Conservation (phyloP, 73 alveolate genomes). For the Blepharisma japonicum region DNA sequence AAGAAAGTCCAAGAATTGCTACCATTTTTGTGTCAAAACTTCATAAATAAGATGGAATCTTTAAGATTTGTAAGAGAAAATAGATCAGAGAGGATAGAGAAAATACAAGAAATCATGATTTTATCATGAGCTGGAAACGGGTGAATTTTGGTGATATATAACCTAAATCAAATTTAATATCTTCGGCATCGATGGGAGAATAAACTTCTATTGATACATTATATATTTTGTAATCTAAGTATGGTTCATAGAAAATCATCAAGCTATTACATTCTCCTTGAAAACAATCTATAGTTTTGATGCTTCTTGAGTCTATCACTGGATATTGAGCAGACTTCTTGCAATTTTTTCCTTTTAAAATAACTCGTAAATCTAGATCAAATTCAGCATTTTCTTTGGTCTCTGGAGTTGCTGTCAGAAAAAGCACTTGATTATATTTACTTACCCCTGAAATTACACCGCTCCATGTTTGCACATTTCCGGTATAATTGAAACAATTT, state of each 20-base stretch:
- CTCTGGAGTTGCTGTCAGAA: slow-evolving; percentile 12
- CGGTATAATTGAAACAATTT: no score
- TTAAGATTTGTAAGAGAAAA: neutral
- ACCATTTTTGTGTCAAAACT: slow-evolving; percentile 11
- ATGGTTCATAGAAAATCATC: neutral
- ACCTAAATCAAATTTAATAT: neutral
- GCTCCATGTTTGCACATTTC: neutral
- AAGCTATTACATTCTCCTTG: slow-evolving; percentile 2
- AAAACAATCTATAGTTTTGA: neutral
- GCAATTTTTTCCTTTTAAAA: neutral
- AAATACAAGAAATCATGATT: neutral
- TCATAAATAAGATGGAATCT: neutral
- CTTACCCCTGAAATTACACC: neutral
- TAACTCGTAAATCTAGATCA: neutral
- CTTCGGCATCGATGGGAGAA: neutral
- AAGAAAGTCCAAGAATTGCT: neutral
- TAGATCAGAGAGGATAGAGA: neutral
- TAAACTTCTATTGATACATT: neutral
- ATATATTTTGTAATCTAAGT: neutral
- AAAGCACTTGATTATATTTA: neutral
- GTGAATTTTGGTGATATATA: neutral
- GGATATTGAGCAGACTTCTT: neutral
- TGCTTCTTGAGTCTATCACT: neutral
- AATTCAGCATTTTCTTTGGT: neutral
- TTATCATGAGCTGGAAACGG: neutral